phyloP scores from a whole-genome alignment of 257 asterid genomes.

The Solanum etuberosum region DNA sequence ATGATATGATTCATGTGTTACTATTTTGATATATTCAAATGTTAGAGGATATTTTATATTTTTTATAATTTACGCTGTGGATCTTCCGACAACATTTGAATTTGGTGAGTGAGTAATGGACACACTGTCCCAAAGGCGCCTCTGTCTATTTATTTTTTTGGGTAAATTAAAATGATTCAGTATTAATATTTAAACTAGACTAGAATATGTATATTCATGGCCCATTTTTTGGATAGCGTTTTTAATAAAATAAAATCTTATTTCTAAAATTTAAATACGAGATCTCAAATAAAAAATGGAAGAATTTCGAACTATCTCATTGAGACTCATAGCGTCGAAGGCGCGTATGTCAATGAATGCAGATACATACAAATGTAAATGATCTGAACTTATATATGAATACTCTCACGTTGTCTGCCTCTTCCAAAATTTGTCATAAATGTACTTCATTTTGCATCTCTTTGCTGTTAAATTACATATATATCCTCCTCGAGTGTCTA shows the following conservation, averaged over 20 bases:
- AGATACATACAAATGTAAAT: not conserved
- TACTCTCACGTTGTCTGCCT: not conserved
- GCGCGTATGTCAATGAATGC: not conserved
- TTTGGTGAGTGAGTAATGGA: not conserved
- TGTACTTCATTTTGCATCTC: not conserved
- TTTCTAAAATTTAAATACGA: no score
- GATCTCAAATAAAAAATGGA: no score
- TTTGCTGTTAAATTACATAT: not conserved
- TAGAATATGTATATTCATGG: no score
- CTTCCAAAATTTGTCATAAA: not conserved
- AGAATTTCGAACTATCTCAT: no score
- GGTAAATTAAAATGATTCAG: no score
- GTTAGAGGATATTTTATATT: not conserved
- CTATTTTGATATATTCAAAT: not conserved
- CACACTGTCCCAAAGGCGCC: not conserved
- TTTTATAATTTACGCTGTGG: not conserved
- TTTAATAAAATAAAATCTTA: no score
- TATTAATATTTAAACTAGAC: no score
- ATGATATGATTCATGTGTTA: not conserved
- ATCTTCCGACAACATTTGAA: not conserved
- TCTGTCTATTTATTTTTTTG: not conserved
- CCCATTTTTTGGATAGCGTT: no score
- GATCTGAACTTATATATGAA: not conserved
- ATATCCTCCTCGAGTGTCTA: not conserved
- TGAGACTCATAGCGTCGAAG: not conserved